Evolutionary conservation across 2,329 filamentous ascomycete species (phyloP).

Genomic region (Laburnicola sp.): DNA sequence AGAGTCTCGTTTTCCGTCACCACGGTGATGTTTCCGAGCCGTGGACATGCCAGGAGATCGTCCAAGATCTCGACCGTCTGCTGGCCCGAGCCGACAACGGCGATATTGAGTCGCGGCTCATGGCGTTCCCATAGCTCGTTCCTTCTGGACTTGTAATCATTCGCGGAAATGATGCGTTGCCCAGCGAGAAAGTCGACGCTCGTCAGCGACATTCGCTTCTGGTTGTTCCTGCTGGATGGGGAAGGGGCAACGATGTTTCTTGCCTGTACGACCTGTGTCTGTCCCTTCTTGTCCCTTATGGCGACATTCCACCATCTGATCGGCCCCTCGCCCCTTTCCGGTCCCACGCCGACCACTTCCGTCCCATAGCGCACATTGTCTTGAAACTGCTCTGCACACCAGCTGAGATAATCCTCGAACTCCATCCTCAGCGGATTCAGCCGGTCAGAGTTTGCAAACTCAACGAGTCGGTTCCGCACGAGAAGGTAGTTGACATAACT

Average conservation of each 20-base stretch:
- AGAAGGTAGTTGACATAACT: conserved; percentile 43
- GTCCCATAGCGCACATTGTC: conserved; percentile 35
- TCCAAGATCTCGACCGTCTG: conserved; percentile 38
- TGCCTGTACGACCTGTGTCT: conserved; percentile 28
- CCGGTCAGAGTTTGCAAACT: conserved; percentile 44
- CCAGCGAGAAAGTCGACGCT: conserved; percentile 36
- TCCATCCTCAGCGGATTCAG: conserved; percentile 44
- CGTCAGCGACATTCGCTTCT: conserved; percentile 25
- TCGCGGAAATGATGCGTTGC: conserved; percentile 38
- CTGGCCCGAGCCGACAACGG: conserved; percentile 36
- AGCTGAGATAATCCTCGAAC: conserved; percentile 45
- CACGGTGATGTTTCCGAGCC: conserved; percentile 41
- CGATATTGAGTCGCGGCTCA: conserved; percentile 35
- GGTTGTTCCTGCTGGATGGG: conserved; percentile 18
- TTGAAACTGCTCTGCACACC: conserved; percentile 41
- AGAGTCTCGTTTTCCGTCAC: conserved; percentile 40
- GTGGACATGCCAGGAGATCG: conserved; percentile 38
- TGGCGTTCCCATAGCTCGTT: conserved; percentile 33
- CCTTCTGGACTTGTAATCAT: conserved; percentile 38
- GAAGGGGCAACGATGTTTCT: conserved; percentile 35
- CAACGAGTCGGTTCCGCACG: conserved; percentile 34
- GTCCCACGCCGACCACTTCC: conserved; percentile 36
- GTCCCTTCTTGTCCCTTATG: conserved; percentile 30
- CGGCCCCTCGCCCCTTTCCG: conserved; percentile 24
- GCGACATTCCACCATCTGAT: conserved; percentile 35